Evolutionary conservation across 805 yeast species (phyloP), one percentile per base, ranked within the genome.

Genomic region (Zygosaccharomyces kombuchaensis): DNA sequence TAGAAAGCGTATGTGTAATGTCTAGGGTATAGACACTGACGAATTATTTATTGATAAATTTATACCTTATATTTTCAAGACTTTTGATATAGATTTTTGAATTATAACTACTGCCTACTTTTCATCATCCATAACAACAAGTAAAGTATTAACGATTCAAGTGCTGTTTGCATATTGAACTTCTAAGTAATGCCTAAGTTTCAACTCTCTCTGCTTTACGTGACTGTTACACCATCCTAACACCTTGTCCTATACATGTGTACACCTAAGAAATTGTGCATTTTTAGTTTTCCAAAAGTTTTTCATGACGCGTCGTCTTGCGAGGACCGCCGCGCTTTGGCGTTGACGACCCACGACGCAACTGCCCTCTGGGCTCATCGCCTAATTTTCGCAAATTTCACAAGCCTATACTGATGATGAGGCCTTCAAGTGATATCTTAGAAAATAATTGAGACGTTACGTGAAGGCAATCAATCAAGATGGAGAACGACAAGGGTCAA

Each of bases 401-500:
- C 41, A 14, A 38, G 41, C 34, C 41, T 27, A 38, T 29, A 29
- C 32, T 29, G 32, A 29, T 29, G 13, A 29, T 7, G 41, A 38
- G 41, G 26, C 34, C 16, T 13, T n/a, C 32, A 29, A n/a, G 9
- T 29, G 32, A 19, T 13, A 29, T 10, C 14, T 29, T 4, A 7
- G 16, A 13, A 2, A 29, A 27, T 16, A 38, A 4, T 26, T 14
- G 41, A 38, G 41, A 38, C 41, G 41, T 27, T 38, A 38, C 41
- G 34, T 38, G 41, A 38, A 38, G 34, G 34, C 48, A 52, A 59
- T 51, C 66, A 69, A 70, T 63, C 85, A 88, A 76, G 71, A 91
- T 91, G 99, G 98, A 91, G 85, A 91, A 93, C 99, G 98, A 93
- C 76, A 89, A 87, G 82, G 98, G 99, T 77, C 95, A 89, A 82